Conservation (phyloP, 2,329 filamentous ascomycete species). For the Thermoascus crustaceus region DNA sequence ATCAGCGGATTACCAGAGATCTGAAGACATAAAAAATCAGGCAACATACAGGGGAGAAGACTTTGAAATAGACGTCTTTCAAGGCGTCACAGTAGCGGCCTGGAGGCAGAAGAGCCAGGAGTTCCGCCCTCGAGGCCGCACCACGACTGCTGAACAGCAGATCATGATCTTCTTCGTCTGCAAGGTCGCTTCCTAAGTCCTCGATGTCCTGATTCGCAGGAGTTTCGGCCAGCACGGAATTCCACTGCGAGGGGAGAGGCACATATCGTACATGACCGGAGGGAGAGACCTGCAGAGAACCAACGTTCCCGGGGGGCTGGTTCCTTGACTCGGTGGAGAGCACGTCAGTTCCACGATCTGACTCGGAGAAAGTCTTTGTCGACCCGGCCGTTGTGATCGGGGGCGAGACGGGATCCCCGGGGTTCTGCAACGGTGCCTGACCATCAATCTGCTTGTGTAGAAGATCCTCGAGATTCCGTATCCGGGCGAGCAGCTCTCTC, state of each 20-base stretch:
- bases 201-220: slow-evolving; percentile 19
- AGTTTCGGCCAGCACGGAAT: slow-evolving; percentile 19
- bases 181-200: slow-evolving; percentile 18
- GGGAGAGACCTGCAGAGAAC: slow-evolving; percentile 22
- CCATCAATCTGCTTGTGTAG: slow-evolving; percentile 26
- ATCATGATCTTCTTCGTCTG: slow-evolving; percentile 23
- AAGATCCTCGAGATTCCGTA: slow-evolving; percentile 28
- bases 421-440: slow-evolving; percentile 14
- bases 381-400: slow-evolving; percentile 17
- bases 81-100: slow-evolving; percentile 28
- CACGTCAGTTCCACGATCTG: slow-evolving; percentile 13
- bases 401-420: slow-evolving; percentile 18
- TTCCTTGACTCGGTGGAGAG: slow-evolving; percentile 14
- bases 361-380: slow-evolving; percentile 19
- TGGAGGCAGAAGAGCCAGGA: slow-evolving; percentile 28
- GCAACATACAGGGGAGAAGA: slow-evolving; percentile 30
- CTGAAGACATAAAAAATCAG: not conserved
- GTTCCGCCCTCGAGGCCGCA: slow-evolving; percentile 17
- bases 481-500: slow-evolving; percentile 25
- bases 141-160: slow-evolving; percentile 24
- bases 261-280: slow-evolving; percentile 31
- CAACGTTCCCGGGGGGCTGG: slow-evolving; percentile 19
- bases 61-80: slow-evolving; percentile 29
- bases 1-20: slow-evolving; percentile 1
- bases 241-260: slow-evolving; percentile 25